phyloP scores from a whole-genome alignment of 2,329 filamentous ascomycete genomes.

The Fusarium coicis region DNA sequence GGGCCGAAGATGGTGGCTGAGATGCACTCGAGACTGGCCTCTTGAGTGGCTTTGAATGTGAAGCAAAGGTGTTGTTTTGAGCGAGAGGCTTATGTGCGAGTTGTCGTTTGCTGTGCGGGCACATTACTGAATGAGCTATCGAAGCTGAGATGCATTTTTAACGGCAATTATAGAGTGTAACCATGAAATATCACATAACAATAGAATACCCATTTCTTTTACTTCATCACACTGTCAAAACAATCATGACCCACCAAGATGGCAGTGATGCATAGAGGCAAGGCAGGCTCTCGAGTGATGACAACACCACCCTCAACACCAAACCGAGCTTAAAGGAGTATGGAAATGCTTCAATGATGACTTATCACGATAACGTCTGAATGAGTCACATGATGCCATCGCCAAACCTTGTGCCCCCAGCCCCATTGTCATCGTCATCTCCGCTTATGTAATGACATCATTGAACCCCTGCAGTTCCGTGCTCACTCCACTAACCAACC shows the following conservation, averaged over 20 bases:
- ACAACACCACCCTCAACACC: fast-evolving
- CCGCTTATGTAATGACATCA: conserved; percentile 32
- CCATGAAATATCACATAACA: neutral
- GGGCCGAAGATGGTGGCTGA: neutral
- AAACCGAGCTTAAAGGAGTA: fast-evolving
- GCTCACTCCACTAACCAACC: conserved; percentile 17
- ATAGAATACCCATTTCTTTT: conserved; percentile 2
- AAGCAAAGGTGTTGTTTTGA: neutral
- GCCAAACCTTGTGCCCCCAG: neutral
- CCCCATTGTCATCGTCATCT: conserved; percentile 6
- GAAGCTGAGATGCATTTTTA: too few species aligned
- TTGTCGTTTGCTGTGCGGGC: neutral
- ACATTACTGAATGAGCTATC: neutral
- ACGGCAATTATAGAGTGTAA: neutral
- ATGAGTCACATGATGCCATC: neutral
- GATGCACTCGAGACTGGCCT: neutral
- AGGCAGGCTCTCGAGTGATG: fast-evolving
- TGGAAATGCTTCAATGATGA: too few species aligned
- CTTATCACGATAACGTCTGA: neutral
- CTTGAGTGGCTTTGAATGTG: neutral
- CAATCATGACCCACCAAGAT: neutral
- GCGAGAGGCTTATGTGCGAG: neutral
- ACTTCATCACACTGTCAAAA: neutral
- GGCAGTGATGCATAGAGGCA: fast-evolving
- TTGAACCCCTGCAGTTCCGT: conserved; percentile 11